Evolutionary conservation across 495 filamentous ascomycete species (phyloP).

Genomic region (Aeminium ludgeri): DNA sequence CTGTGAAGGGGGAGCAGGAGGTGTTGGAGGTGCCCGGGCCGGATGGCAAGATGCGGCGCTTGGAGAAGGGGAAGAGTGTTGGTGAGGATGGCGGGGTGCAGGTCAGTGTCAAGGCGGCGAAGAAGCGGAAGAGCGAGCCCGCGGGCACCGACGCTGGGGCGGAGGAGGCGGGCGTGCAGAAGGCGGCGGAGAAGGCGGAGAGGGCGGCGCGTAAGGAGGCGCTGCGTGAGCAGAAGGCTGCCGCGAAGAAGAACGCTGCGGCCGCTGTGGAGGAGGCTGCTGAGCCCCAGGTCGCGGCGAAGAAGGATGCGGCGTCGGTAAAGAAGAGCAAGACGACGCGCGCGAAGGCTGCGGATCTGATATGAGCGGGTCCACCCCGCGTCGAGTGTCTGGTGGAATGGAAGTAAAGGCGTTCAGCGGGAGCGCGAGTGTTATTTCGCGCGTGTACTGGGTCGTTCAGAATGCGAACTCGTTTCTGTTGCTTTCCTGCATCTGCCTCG

Average conservation of each 20-base stretch:
- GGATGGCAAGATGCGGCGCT: slow-evolving; percentile 22
- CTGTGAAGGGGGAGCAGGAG: not conserved
- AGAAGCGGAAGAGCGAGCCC: slow-evolving; percentile 24
- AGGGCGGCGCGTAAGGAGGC: slow-evolving; percentile 26
- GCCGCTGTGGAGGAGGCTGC: not conserved
- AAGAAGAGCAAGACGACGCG: slow-evolving; percentile 4
- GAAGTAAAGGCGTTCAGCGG: no score
- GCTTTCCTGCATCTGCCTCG: no score
- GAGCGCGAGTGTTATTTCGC: no score
- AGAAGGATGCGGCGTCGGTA: not conserved
- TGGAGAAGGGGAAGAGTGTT: not conserved
- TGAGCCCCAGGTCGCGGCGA: slow-evolving; percentile 4
- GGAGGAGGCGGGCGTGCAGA: slow-evolving; percentile 22
- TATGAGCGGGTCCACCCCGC: no score
- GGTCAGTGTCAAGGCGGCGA: slow-evolving; percentile 22
- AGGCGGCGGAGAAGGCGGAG: slow-evolving; percentile 34
- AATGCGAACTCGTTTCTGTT: no score
- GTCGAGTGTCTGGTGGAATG: no score
- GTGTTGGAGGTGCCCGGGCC: slow-evolving; percentile 14
- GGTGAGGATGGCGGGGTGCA: not conserved
- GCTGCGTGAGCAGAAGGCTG: slow-evolving; percentile 32
- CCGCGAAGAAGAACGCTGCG: slow-evolving; percentile 24
- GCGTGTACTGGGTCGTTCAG: no score
- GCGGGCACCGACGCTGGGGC: no score
- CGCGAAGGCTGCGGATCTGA: not conserved